Conservation (phyloP, 352 stramenopile species). For the Globisporangium spiculum region DNA sequence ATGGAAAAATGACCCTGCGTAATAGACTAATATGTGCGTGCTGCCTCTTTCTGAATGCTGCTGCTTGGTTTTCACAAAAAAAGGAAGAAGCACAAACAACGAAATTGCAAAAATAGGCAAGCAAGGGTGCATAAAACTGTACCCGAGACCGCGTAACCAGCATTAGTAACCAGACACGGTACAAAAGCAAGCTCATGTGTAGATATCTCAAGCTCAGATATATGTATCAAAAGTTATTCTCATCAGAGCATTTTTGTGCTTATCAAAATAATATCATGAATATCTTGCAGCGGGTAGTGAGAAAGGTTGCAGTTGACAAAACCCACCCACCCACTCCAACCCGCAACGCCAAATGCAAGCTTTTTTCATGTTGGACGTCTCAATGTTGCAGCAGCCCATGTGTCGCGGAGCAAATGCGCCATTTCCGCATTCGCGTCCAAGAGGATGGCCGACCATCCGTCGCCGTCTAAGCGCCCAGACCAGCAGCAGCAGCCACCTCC, state of each 20-base stretch:
- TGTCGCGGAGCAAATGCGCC: neutral
- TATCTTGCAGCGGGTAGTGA: neutral
- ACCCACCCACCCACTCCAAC: neutral
- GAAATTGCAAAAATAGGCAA: neutral
- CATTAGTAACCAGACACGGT: neutral
- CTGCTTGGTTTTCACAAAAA: neutral
- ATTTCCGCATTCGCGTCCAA: conserved; percentile 3
- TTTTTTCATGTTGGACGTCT: neutral
- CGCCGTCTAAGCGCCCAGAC: neutral
- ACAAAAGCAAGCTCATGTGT: neutral
- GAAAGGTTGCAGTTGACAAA: neutral
- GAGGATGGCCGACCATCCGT: conserved; percentile 5
- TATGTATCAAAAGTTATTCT: neutral
- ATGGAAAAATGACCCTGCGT: neutral
- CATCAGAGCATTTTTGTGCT: too few species aligned
- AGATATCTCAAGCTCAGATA: neutral
- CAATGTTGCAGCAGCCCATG: neutral
- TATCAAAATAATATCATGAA: neutral
- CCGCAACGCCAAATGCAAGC: neutral
- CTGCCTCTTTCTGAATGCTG: neutral
- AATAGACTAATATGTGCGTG: neutral
- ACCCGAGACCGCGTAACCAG: neutral
- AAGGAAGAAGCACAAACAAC: neutral
- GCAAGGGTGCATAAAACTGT: neutral
- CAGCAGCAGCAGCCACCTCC: neutral